These are phyloP conservation scores for Cryptococcus jaspeensis DNA, from an alignment of 1,284 basidiomycete genomes.

Conservation along the genomic window DNA sequence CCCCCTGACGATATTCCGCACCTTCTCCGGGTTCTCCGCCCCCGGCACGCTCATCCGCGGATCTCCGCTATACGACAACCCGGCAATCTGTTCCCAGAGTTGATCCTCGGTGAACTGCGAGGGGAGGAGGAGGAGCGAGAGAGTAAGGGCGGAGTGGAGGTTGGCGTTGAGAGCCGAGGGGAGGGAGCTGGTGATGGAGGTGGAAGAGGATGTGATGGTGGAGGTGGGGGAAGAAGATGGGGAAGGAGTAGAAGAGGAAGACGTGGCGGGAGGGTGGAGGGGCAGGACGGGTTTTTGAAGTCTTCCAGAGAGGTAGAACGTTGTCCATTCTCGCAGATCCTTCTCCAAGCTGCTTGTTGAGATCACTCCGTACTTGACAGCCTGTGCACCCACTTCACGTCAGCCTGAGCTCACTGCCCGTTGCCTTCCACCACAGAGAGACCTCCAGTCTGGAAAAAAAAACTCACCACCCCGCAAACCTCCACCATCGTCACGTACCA, in stretches of 20 bases:
- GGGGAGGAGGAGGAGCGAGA: slow-evolving; percentile 65
- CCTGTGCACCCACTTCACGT: slow-evolving; percentile 55
- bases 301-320: slow-evolving; percentile 89
- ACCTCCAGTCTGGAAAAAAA: too few species aligned
- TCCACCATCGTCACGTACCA: slow-evolving; percentile 93
- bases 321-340: slow-evolving; percentile 89
- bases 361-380: slow-evolving; percentile 97
- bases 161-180: slow-evolving; percentile 90
- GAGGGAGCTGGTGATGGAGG: slow-evolving; percentile 57
- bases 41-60: slow-evolving; percentile 86
- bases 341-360: slow-evolving; percentile 83
- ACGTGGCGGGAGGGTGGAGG: slow-evolving; percentile 71
- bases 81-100: slow-evolving; percentile 82
- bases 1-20: slow-evolving; percentile 84
- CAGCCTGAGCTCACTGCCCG: neutral
- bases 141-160: slow-evolving; percentile 80
- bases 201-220: too few species aligned
- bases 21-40: slow-evolving; percentile 91
- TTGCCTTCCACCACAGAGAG: neutral
- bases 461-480: slow-evolving; percentile 76
- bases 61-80: slow-evolving; percentile 80
- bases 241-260: neutral
- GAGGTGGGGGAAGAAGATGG: too few species aligned
- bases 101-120: slow-evolving; percentile 68
- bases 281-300: slow-evolving; percentile 96